Base-by-base conservation (phyloP, 2,329 filamentous ascomycete species). In the Neonectria magnoliae region DNA sequence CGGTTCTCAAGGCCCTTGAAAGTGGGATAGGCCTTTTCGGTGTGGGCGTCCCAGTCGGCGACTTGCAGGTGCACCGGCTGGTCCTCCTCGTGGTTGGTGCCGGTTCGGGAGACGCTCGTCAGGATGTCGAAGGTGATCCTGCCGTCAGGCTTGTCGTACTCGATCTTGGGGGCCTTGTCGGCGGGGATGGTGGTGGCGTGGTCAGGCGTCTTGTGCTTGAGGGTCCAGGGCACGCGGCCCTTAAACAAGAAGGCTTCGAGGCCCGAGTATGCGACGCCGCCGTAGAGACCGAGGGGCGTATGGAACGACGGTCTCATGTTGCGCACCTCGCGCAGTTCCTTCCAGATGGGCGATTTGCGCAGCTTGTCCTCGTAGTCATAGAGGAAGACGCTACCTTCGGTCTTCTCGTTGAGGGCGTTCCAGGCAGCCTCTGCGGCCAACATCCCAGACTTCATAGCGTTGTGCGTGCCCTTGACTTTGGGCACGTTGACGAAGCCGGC, bases 241-340 rank as follows among this genome's bases (percentile, higher is more conserved):
- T 93, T 93, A 75, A 98, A 84, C 22, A 99, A 33, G 76, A 91
- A 98, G 18, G 95, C 93, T 80, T 98, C 95, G 29, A 99, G 84
- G 1, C 94, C 96, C 1, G 95, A 98, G 82, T 98, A 99, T 74
- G 94, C 76, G 68, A 99, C 86, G 57, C 96, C 95, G 68, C 96
- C 96, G 76, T 93, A 96, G 53, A 98, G 82, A 52, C 95, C 95
- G 0, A 99, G 86, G 2, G 93, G 91, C 3, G 83, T 90, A 81
- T 97, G 92, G 87, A 99, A 99, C 0, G 94, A 95, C 0, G 96
- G 96, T 4, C 96, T 91, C 90, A 99, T 97, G 82, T 99, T 99
- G 76, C 96, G 93, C 66, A 99, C 96, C 79, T 96, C 91, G 77
- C 93, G 93, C 62, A 99, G 86, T 79, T 99, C 96, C 76, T 92